Evolutionary conservation across 2,329 filamentous ascomycete species (phyloP).

Genomic region (Ophiocordyceps camponoti-saundersi): DNA sequence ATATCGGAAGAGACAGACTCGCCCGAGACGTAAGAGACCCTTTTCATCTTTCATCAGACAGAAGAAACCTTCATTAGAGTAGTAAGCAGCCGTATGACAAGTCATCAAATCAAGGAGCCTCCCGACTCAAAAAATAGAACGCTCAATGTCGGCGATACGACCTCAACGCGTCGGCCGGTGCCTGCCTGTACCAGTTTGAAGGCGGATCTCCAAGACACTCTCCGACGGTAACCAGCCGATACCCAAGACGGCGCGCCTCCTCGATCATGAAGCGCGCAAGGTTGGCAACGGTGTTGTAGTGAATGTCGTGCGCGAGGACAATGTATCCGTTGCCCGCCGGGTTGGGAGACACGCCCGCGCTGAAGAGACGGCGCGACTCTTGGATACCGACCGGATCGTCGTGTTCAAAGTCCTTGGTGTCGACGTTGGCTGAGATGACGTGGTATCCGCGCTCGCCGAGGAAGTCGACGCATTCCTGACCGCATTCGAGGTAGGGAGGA

Average conservation of each 20-base stretch:
- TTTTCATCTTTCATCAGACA: too few species aligned
- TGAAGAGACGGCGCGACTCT: neutral
- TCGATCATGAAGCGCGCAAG: slow-evolving; percentile 23
- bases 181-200: slow-evolving; percentile 33
- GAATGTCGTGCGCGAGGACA: neutral
- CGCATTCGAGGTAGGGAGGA: slow-evolving; percentile 26
- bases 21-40: too few species aligned
- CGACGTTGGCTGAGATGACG: slow-evolving; percentile 37
- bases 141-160: neutral
- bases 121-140: neutral
- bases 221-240: slow-evolving; percentile 33
- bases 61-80: too few species aligned
- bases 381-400: slow-evolving; percentile 6
- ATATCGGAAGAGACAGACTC: too few species aligned
- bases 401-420: slow-evolving; percentile 44
- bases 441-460: slow-evolving; percentile 32
- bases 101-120: neutral
- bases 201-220: slow-evolving; percentile 36
- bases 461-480: slow-evolving; percentile 16
- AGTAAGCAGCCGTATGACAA: too few species aligned
- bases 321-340: neutral
- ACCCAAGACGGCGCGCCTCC: slow-evolving; percentile 21
- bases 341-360: slow-evolving; percentile 3
- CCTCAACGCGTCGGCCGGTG: neutral
- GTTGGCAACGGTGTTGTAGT: neutral